Percentiles rank a stretch among this genome's conserved stretches.
Evolutionary conservation across 108 stramenopile species (phyloP).

Genomic region (Stephanodiscus triporus): DNA sequence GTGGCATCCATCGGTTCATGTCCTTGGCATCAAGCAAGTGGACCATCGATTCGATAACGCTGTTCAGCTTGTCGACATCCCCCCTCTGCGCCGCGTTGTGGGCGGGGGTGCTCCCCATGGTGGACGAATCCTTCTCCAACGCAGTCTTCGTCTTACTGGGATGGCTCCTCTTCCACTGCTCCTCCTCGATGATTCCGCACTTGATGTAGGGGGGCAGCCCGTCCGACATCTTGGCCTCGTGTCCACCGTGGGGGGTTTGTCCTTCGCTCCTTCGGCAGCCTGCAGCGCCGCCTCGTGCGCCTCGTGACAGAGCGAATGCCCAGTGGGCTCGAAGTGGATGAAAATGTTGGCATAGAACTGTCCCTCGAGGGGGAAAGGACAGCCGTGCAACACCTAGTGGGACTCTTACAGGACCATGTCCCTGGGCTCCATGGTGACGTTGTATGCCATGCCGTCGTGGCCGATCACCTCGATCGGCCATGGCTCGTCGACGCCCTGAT

Average conservation of each 20-base stretch:
- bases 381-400: conserved; percentile 89
- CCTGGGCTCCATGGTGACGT: conserved; percentile 78
- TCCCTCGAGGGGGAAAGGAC: conserved; percentile 90
- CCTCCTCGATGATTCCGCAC: conserved; percentile 48
- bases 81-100: conserved; percentile 34
- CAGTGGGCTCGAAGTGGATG: conserved; percentile 73
- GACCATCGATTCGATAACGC: conserved; percentile 25
- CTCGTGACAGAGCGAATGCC: conserved; percentile 41
- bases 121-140: conserved; percentile 25
- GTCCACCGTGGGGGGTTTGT: no score
- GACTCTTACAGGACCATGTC: conserved; percentile 93
- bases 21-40: conserved; percentile 18
- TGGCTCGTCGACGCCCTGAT: conserved; percentile 91
- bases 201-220: conserved; percentile 57
- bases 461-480: conserved; percentile 88
- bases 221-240: no score
- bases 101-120: conserved; percentile 27
- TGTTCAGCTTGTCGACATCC: conserved; percentile 26
- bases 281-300: conserved; percentile 8
- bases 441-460: conserved; percentile 87
- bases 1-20: conserved; percentile 37
- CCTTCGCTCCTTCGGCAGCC: no score
- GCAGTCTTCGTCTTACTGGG: conserved; percentile 19
- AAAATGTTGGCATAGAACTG: conserved; percentile 79
- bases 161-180: conserved; percentile 30